Base-by-base conservation (phyloP, 306 rosid genomes). In the Luffa aegyptiaca region DNA sequence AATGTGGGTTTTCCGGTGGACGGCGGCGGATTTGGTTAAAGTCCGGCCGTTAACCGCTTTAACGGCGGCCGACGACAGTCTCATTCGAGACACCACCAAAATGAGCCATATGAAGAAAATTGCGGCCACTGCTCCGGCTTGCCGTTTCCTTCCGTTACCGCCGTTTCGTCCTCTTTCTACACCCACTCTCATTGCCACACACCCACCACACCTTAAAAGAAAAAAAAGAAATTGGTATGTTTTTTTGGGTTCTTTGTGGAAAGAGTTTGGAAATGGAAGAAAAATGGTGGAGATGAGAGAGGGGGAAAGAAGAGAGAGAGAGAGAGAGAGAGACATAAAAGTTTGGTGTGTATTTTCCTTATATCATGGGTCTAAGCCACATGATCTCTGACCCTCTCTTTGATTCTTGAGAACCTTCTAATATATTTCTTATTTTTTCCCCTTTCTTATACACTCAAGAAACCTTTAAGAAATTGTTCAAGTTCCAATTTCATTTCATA, bases 361-460 rank as follows among this genome's bases (percentile, higher is more conserved):
- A 61, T 78, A 62, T 78, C 17, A 78, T 58, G 81, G 81, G 81
- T 78, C 81, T 44, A 14, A 46, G 74, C 59, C 81, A 78, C 81
- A 78, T 78, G 81, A 78, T 26, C 41, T 75, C 79, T 75, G 69
- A 62, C 39, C 18, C 72, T 65, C 39, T 17, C 81, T 66, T 62
- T 21, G 81, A 78, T 44, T 78, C 79, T 48, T 77, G 69, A 45
- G 79, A 75, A 75, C 64, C 79, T 75, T 75, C 79, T 52, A 17
- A n/a, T 75, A 37, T 52, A 8, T 75, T 41, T 78, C 26, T 78
- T 77, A 11, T 3, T 20, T 62, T 33, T 26, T 26, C 16, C 1
- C 17, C 65, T 10, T 0, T 12, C n/a, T 12, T 5, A 4, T 35
- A 37, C 41, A 35, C 20, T 31, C 31, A 33, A 31, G 10, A 33